A percentile compares a stretch with the other conserved stretches of the same genome.
Evolutionary conservation across 306 rosid species (phyloP).

Genomic region (Inga leiocalycina): DNA sequence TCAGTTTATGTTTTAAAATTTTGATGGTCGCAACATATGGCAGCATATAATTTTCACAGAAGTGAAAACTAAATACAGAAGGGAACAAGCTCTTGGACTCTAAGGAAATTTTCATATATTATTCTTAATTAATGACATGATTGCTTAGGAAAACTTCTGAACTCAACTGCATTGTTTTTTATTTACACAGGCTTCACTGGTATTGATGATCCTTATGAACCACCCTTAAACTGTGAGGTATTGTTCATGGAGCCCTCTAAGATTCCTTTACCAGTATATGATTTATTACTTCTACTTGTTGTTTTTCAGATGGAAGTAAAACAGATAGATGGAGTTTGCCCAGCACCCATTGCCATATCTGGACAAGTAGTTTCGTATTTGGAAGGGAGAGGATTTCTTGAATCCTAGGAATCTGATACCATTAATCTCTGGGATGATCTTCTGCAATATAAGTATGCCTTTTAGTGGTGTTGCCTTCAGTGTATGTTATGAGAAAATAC

Average conservation of each 20-base stretch:
- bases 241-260: constrained; percentile 15
- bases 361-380: constrained; percentile 65
- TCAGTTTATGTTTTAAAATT: not conserved
- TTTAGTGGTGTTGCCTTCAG: not conserved
- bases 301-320: constrained; percentile 62
- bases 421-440: constrained; percentile 15
- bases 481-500: constrained; percentile 24
- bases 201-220: constrained; percentile 86
- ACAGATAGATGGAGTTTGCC: constrained; percentile 58
- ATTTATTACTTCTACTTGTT: not conserved
- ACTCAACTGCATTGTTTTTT: not conserved
- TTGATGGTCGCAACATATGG: not conserved
- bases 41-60: not conserved
- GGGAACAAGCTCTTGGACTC: not conserved
- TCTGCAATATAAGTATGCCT: not conserved
- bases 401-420: constrained; percentile 28
- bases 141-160: not conserved
- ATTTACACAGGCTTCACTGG: constrained; percentile 75
- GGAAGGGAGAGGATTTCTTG: constrained; percentile 76
- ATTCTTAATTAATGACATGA: not conserved
- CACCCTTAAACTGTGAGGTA: constrained; percentile 85
- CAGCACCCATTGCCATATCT: constrained; percentile 62
- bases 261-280: not conserved
- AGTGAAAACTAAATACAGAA: not conserved
- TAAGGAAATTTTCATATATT: not conserved